A percentile compares a stretch with the other conserved stretches of the same genome.
Conservation (phyloP, 768 basidiomycete genomes). For the Hygrophorus pudorinus region DNA sequence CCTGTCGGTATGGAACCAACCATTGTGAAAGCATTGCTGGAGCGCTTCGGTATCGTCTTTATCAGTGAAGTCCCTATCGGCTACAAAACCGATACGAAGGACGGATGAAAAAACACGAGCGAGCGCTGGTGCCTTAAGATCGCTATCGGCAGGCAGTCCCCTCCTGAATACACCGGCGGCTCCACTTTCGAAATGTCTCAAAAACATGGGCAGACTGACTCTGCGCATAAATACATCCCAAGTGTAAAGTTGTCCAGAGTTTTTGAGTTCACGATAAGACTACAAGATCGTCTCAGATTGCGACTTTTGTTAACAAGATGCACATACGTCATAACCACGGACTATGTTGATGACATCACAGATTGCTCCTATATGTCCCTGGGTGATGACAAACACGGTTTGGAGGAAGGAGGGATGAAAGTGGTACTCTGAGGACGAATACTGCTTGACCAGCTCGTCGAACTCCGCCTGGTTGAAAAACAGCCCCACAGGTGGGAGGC, state of each 20-base stretch:
- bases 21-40: conserved; percentile 3
- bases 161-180: conserved; percentile 6
- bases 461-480: conserved; percentile 9
- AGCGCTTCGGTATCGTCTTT: conserved; percentile 1
- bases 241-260: conserved; percentile 3
- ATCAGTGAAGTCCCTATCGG: background rate
- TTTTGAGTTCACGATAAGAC: conserved; percentile 9
- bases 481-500: conserved; percentile 8
- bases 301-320: background rate
- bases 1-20: conserved; percentile 9
- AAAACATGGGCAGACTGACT: conserved; percentile 4
- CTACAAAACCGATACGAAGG: conserved; percentile 3
- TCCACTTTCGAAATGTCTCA: too few species aligned
- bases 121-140: conserved; percentile 5
- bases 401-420: conserved; percentile 9
- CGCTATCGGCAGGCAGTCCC: conserved; percentile 4
- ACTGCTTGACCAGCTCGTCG: conserved; percentile 8
- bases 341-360: conserved; percentile 7
- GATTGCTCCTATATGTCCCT: conserved; percentile 11
- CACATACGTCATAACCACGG: conserved; percentile 6
- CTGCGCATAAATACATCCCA: conserved; percentile 1
- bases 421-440: conserved; percentile 2
- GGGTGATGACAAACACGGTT: conserved; percentile 7
- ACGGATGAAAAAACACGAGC: conserved; percentile 7
- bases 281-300: conserved; percentile 6